phyloP scores from a whole-genome alignment of 2,329 filamentous ascomycete genomes.

The Fusarium sp. region DNA sequence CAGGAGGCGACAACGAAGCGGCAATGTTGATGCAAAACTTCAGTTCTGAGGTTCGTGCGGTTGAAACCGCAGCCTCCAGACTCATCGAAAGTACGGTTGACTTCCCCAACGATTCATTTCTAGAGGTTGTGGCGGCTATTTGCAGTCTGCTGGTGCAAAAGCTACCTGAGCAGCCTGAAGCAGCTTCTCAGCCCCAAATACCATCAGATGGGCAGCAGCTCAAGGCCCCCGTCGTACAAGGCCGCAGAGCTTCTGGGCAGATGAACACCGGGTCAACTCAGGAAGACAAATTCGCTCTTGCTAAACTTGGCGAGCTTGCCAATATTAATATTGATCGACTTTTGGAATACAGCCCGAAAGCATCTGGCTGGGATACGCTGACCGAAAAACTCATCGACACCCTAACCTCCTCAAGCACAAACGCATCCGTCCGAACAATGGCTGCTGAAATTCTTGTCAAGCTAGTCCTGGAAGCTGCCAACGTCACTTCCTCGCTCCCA shows the following conservation, averaged over 20 bases:
- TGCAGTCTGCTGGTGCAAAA: constrained; percentile 73
- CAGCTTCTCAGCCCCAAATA: constrained; percentile 25
- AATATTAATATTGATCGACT: constrained; percentile 81
- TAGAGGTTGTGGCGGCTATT: constrained; percentile 80
- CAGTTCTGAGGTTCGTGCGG: constrained; percentile 83
- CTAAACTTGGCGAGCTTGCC: constrained; percentile 79
- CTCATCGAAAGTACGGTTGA: constrained; percentile 93
- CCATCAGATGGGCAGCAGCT: constrained; percentile 47
- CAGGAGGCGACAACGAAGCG: constrained; percentile 64
- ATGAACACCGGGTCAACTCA: constrained; percentile 65
- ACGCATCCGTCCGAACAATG: constrained; percentile 66
- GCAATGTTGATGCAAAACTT: constrained; percentile 73
- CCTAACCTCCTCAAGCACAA: constrained; percentile 61
- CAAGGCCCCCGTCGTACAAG: constrained; percentile 55
- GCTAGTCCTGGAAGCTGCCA: constrained; percentile 69
- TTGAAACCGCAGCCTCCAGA: constrained; percentile 86
- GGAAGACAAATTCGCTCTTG: constrained; percentile 75
- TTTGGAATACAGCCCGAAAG: constrained; percentile 71
- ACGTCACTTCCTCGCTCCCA: constrained; percentile 65
- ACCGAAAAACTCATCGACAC: constrained; percentile 65
- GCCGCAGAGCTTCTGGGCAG: constrained; percentile 61
- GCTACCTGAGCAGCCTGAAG: constrained; percentile 41
- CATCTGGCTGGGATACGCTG: constrained; percentile 82
- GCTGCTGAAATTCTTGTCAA: constrained; percentile 74
- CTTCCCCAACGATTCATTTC: constrained; percentile 86